Percentiles rank a stretch among this genome's conserved stretches.
Evolutionary conservation across 2,329 filamentous ascomycete genomes (phyloP).

Genomic region (Capronia epimyces): DNA sequence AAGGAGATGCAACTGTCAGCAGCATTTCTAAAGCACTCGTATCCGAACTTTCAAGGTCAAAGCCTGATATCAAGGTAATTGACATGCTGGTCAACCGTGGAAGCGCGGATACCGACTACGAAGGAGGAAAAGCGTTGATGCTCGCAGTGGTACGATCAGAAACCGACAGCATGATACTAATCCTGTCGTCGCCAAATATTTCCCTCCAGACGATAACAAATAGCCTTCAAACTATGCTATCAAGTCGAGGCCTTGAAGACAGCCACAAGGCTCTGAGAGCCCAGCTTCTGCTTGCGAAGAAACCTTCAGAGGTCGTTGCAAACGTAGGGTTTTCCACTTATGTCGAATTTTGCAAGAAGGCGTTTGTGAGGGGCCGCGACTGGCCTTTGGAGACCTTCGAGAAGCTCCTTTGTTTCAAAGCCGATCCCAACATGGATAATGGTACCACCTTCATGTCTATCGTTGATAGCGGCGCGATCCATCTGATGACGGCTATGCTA

Average conservation of each 20-base stretch:
- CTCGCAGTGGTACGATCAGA: slow-evolving; percentile 3
- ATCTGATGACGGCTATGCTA: neutral
- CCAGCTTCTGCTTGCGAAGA: neutral
- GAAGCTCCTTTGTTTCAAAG: neutral
- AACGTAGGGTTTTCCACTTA: slow-evolving; percentile 2
- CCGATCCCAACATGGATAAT: neutral
- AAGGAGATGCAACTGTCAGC: neutral
- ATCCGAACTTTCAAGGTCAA: neutral
- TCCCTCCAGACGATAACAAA: slow-evolving; percentile 2
- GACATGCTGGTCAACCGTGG: neutral
- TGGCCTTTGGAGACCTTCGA: slow-evolving; percentile 4
- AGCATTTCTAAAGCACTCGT: slow-evolving; percentile 5
- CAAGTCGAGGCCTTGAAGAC: neutral
- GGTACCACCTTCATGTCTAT: neutral
- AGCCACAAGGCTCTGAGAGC: slow-evolving; percentile 5
- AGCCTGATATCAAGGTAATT: neutral
- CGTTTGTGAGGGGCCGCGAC: neutral
- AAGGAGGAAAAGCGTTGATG: slow-evolving; percentile 1
- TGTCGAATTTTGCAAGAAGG: slow-evolving; percentile 1
- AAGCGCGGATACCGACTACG: slow-evolving; percentile 1
- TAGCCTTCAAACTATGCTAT: neutral
- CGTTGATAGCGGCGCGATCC: slow-evolving; percentile 1
- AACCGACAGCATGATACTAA: neutral
- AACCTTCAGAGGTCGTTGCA: neutral
- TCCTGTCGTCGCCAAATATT: slow-evolving; percentile 1